Conservation (phyloP, 169 alveolate genomes). For the Plasmodium billcollinsi region DNA sequence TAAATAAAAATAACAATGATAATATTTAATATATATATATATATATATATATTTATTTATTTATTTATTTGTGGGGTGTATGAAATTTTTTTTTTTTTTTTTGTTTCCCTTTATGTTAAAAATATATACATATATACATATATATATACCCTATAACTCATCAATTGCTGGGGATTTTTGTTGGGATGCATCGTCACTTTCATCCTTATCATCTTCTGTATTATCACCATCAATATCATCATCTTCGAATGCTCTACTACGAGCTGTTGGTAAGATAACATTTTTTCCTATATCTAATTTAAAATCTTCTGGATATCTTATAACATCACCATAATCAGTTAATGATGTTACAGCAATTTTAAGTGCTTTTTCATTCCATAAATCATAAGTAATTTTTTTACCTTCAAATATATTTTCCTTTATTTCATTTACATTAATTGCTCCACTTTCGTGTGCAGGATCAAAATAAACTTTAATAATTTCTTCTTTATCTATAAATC, state of each 20-base stretch:
- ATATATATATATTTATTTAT: too few relatives aligned
- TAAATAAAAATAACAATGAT: too few relatives aligned
- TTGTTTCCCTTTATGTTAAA: too few relatives aligned
- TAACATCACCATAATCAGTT: slow-evolving; percentile 85
- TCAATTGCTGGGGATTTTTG: slow-evolving; percentile 21
- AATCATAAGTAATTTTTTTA: slow-evolving; percentile 73
- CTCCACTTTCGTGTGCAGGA: slow-evolving; percentile 78
- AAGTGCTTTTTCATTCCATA: slow-evolving; percentile 83
- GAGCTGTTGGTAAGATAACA: slow-evolving; percentile 44
- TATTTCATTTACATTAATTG: slow-evolving; percentile 78
- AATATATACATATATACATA: too few relatives aligned
- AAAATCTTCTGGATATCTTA: slow-evolving; percentile 84
- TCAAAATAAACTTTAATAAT: slow-evolving; percentile 81
- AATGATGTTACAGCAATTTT: slow-evolving; percentile 81
- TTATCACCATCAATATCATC: slow-evolving; percentile 41
- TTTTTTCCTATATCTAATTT: slow-evolving; percentile 78
- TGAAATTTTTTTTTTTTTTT: too few relatives aligned
- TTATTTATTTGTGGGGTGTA: too few relatives aligned
- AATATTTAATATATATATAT: too few relatives aligned
- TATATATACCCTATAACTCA: slow-evolving; percentile 11
- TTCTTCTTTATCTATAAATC: slow-evolving; percentile 81
- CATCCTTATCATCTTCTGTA: slow-evolving; percentile 22
- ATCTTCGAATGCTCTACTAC: neutral
- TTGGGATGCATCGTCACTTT: neutral
- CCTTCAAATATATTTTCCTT: slow-evolving; percentile 78